These are phyloP conservation scores for Leishmania tropica DNA, from an alignment of 208 protist genomes.

Conservation along the genomic window DNA sequence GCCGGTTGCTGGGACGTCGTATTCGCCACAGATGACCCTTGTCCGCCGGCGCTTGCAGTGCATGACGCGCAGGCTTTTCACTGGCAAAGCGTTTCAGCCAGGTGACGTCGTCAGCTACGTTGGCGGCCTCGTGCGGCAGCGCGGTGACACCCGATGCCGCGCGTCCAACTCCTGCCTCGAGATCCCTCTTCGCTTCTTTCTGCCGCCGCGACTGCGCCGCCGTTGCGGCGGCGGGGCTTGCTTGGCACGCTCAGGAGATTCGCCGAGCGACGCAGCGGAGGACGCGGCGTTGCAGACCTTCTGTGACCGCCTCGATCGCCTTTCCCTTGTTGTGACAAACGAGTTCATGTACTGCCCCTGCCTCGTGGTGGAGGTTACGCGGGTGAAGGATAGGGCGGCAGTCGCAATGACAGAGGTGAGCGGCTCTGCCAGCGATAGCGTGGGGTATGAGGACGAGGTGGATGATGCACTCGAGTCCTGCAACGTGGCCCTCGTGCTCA, in stretches of 20 bases:
- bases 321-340: slow-evolving; percentile 83
- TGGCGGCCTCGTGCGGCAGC: slow-evolving; percentile 61
- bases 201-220: slow-evolving; percentile 43
- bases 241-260: background rate
- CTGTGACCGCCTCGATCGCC: slow-evolving; percentile 36
- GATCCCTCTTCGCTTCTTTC: slow-evolving; percentile 71
- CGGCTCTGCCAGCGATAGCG: background rate
- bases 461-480: slow-evolving; percentile 43
- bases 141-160: slow-evolving; percentile 44
- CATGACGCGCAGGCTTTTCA: slow-evolving; percentile 67
- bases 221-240: background rate
- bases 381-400: slow-evolving; percentile 4
- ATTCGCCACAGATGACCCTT: slow-evolving; percentile 18
- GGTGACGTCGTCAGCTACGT: slow-evolving; percentile 77
- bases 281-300: slow-evolving; percentile 30
- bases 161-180: slow-evolving; percentile 63
- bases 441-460: slow-evolving; percentile 5
- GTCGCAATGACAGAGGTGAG: background rate
- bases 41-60: slow-evolving; percentile 40
- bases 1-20: background rate
- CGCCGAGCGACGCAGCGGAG: background rate
- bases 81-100: slow-evolving; percentile 65
- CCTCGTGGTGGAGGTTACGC: slow-evolving; percentile 25
- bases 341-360: slow-evolving; percentile 91
- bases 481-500: slow-evolving; percentile 75